phyloP scores from a whole-genome alignment of 176 grass and related monocot species.

The Zoysia pacifica region DNA sequence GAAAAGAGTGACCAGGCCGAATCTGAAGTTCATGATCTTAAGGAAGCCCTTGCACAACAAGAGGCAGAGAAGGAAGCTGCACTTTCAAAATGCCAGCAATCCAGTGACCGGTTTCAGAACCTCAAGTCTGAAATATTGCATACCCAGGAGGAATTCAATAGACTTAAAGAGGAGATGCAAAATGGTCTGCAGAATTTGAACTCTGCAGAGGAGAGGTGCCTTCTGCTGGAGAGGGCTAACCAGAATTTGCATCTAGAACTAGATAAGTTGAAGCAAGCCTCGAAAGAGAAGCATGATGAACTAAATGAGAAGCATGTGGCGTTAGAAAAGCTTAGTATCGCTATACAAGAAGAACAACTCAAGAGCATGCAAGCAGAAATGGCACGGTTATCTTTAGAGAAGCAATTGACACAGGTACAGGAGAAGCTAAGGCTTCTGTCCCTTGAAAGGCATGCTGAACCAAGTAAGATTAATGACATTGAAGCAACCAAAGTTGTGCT shows the following conservation, averaged over 20 bases:
- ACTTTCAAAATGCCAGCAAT: constrained; percentile 62
- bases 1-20: constrained; percentile 49
- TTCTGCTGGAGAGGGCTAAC: constrained; percentile 65
- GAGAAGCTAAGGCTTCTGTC: constrained; percentile 72
- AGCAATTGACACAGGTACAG: constrained; percentile 57
- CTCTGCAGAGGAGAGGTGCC: constrained; percentile 35
- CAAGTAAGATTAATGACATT: constrained; percentile 52
- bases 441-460: constrained; percentile 63
- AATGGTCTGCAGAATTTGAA: constrained; percentile 32
- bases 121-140: constrained; percentile 66
- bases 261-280: constrained; percentile 52
- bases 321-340: constrained; percentile 64
- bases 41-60: constrained; percentile 57
- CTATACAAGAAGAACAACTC: constrained; percentile 72
- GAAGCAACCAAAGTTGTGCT: constrained; percentile 57
- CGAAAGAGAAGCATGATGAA: constrained; percentile 64
- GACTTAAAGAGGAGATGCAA: constrained; percentile 81
- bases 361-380: constrained; percentile 79
- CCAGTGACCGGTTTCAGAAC: constrained; percentile 54
- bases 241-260: constrained; percentile 57
- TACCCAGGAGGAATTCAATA: constrained; percentile 79
- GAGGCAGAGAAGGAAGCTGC: constrained; percentile 66
- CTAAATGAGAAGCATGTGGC: constrained; percentile 65
- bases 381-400: constrained; percentile 62
- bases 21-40: constrained; percentile 50